These are phyloP conservation scores for Kodamaea restingae DNA, from an alignment of 805 yeast genomes.

Conservation along the genomic window DNA sequence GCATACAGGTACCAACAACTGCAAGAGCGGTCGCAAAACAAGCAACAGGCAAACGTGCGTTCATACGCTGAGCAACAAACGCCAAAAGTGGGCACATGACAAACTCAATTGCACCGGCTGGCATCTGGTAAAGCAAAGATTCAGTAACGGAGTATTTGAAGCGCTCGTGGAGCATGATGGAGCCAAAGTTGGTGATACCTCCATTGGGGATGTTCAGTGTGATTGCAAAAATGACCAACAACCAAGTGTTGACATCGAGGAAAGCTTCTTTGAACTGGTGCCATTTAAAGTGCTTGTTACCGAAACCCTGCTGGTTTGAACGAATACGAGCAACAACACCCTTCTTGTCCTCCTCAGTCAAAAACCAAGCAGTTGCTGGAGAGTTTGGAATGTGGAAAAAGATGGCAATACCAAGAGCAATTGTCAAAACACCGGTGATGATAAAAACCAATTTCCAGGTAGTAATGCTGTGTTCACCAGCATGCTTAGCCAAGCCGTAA, in stretches of 20 bases:
- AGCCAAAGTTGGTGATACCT: conserved; percentile 34
- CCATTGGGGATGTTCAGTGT: conserved; percentile 34
- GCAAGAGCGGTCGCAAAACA: conserved; percentile 20
- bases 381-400: conserved; percentile 51
- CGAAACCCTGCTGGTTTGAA: conserved; percentile 41
- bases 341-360: conserved; percentile 24
- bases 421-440: conserved; percentile 56
- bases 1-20: conserved; percentile 29
- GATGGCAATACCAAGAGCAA: conserved; percentile 46
- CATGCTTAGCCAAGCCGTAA: conserved; percentile 39
- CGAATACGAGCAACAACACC: conserved; percentile 51
- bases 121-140: conserved; percentile 43
- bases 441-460: conserved; percentile 65
- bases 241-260: conserved; percentile 34
- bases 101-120: conserved; percentile 46
- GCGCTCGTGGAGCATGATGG: conserved; percentile 25
- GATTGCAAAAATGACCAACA: conserved; percentile 25
- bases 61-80: conserved; percentile 20
- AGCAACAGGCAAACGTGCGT: conserved; percentile 26
- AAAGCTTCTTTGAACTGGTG: conserved; percentile 36
- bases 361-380: conserved; percentile 36
- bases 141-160: conserved; percentile 26
- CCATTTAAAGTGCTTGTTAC: conserved; percentile 34
- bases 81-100: conserved; percentile 33
- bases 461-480: conserved; percentile 32